Percentiles rank a stretch among this genome's conserved stretches.
Evolutionary conservation across 345 rosid species (phyloP).

Genomic region (Zanthoxylum bungeanum): DNA sequence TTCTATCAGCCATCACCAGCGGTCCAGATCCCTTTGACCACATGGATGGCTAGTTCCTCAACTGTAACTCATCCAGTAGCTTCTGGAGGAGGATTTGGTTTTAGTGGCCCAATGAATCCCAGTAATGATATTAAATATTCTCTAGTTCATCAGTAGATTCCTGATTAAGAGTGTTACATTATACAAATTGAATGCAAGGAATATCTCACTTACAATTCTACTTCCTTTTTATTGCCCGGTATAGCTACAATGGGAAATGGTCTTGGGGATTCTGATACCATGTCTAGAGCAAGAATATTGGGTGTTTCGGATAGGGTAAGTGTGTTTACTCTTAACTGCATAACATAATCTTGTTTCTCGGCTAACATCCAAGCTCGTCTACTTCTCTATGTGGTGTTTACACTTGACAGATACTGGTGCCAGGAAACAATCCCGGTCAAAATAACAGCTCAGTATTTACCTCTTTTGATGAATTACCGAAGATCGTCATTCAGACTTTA

Average conservation of each 20-base stretch:
- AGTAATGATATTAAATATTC: conserved; percentile 10
- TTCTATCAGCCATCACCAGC: conserved; percentile 13
- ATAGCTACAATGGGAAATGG: conserved; percentile 27
- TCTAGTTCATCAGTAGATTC: background rate
- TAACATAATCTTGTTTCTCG: background rate
- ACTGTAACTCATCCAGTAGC: conserved; percentile 15
- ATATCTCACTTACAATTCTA: background rate
- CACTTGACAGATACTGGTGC: conserved; percentile 18
- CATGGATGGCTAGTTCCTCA: conserved; percentile 28
- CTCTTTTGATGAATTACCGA: conserved; percentile 31
- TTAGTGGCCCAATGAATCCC: conserved; percentile 14
- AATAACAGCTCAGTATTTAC: conserved; percentile 9
- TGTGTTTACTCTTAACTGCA: background rate
- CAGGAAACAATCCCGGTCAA: conserved; percentile 23
- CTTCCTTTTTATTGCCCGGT: background rate
- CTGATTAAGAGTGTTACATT: background rate
- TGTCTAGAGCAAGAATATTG: conserved; percentile 18
- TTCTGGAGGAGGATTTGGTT: conserved; percentile 21
- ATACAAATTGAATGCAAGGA: no score
- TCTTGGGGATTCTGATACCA: conserved; percentile 17
- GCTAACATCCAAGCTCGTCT: background rate
- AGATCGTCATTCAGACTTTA: conserved; percentile 27
- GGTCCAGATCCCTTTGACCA: conserved; percentile 22
- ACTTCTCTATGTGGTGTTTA: background rate
- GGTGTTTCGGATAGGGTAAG: conserved; percentile 30